Conservation (phyloP, 192 early-diverging fungal genomes). For the Coemansia sp. region DNA sequence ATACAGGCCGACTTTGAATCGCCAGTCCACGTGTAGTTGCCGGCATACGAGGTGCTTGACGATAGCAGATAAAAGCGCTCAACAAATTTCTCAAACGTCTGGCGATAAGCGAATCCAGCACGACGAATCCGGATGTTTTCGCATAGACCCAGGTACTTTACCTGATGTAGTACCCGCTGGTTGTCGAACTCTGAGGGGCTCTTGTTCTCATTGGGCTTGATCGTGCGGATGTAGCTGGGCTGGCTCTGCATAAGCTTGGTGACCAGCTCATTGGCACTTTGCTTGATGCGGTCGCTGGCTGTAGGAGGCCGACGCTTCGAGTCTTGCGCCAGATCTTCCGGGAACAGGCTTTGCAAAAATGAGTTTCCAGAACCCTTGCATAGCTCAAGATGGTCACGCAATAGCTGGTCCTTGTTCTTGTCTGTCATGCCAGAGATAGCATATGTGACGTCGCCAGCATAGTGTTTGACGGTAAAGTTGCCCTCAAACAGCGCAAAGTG, state of each 20-base stretch:
- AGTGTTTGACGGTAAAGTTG: conserved; percentile 86
- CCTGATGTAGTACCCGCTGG: conserved; percentile 91
- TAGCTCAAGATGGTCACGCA: conserved; percentile 88
- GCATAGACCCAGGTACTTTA: conserved; percentile 93
- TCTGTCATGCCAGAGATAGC: conserved; percentile 90
- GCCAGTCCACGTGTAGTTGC: conserved; percentile 82
- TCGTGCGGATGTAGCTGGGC: conserved; percentile 94
- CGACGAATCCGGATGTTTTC: conserved; percentile 97
- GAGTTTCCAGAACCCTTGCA: conserved; percentile 74
- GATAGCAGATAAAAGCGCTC: conserved; percentile 77
- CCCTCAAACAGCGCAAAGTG: conserved; percentile 71
- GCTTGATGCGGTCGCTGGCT: conserved; percentile 94
- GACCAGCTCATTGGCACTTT: conserved; percentile 80
- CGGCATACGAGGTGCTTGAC: conserved; percentile 73
- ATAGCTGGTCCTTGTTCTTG: conserved; percentile 95
- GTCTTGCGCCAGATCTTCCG: conserved; percentile 82
- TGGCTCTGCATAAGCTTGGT: conserved; percentile 92
- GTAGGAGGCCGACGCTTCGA: conserved; percentile 97
- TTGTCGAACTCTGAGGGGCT: conserved; percentile 86
- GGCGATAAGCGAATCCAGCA: conserved; percentile 96
- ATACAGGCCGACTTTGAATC: conserved; percentile 66
- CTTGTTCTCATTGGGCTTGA: conserved; percentile 98
- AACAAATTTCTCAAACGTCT: conserved; percentile 86
- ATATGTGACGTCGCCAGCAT: conserved; percentile 96
- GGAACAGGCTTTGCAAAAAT: conserved; percentile 83